Base-by-base conservation (phyloP, 352 stramenopile genomes). In the Plasmopara halstedii region DNA sequence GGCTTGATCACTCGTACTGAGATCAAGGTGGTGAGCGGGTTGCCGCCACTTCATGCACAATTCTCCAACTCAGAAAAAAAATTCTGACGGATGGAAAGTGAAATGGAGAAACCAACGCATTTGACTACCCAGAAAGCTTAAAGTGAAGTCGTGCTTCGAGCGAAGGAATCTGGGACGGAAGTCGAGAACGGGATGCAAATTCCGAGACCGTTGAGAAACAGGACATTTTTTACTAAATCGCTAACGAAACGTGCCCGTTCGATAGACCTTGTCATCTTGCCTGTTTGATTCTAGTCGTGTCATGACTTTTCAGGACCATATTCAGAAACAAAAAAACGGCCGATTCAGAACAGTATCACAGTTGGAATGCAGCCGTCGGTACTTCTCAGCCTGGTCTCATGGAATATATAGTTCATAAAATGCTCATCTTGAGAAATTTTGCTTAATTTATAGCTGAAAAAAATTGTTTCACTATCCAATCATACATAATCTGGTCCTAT, bases 21-120 rank as follows among this genome's bases (percentile, higher is more conserved):
- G 23, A n/a, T 37, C 46, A 34, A 62, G 54, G 21, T 59, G 36
- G 14, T 66, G 6, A 37, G n/a, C 22, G 20, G 44, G 49, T 37
- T 36, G 45, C 20, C 42, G 42, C 44, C 37, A 63, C 19, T 46
- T 45, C 52, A 62, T 62, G 10, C 15, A 36, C 32, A 7, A n/a
- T 15, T 41, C 6, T 8, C 17, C 35, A 41, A 41, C 7, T 14
- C 5, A 26, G 26, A 35, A 27, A 20, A 40, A 22, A 13, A 18
- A 41, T 18, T 21, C 8, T 49, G 42, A 34, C n/a, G 39, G 25
- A 55, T 33, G 32, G 25, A 19, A 49, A 46, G 33, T 47, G 36
- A 40, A 20, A 6, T 22, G 19, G 42, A 18, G 20, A 19, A 47
- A 37, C 7, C 2, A 41, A 31, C 25, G 25, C 11, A 10, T 29